Evolutionary conservation across 129 eudicot genomes (phyloP).

Genomic region (Flaveria ramosissima): DNA sequence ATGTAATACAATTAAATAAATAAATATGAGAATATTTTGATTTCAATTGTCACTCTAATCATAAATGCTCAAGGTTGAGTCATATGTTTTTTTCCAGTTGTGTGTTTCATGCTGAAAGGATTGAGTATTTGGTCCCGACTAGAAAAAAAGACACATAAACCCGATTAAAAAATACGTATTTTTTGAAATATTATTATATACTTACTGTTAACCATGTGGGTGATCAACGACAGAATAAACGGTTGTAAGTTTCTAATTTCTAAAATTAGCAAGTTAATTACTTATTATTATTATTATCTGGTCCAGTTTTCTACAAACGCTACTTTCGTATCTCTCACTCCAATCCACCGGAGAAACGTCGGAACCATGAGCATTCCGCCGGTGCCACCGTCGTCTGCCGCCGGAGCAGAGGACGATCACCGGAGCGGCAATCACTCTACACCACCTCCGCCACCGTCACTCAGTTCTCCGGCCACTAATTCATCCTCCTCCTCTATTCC

Average conservation of each 20-base stretch:
- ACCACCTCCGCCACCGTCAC: conserved; percentile 18
- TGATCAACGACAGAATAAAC: neutral
- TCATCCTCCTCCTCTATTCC: conserved; percentile 25
- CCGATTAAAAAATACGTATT: too few species aligned
- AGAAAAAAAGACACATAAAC: too few species aligned
- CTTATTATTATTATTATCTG: neutral
- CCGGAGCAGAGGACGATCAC: conserved; percentile 24
- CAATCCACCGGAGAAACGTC: conserved; percentile 7
- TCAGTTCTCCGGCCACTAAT: conserved; percentile 16
- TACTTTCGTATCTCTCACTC: neutral
- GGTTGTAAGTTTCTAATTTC: neutral
- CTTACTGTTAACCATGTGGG: too few species aligned
- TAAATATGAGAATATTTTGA: too few species aligned
- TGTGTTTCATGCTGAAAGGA: too few species aligned
- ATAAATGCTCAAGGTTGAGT: too few species aligned
- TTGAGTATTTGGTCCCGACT: too few species aligned
- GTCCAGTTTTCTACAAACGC: neutral
- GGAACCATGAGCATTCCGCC: conserved; percentile 20
- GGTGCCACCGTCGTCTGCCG: conserved; percentile 19
- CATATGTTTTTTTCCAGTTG: too few species aligned
- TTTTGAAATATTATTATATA: too few species aligned
- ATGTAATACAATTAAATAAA: too few species aligned
- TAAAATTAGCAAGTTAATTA: neutral
- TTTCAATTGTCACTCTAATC: too few species aligned
- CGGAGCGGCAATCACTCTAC: neutral